These are phyloP conservation scores for Leccinum subatratum DNA, from an alignment of 1,284 basidiomycete species.

Conservation along the genomic window DNA sequence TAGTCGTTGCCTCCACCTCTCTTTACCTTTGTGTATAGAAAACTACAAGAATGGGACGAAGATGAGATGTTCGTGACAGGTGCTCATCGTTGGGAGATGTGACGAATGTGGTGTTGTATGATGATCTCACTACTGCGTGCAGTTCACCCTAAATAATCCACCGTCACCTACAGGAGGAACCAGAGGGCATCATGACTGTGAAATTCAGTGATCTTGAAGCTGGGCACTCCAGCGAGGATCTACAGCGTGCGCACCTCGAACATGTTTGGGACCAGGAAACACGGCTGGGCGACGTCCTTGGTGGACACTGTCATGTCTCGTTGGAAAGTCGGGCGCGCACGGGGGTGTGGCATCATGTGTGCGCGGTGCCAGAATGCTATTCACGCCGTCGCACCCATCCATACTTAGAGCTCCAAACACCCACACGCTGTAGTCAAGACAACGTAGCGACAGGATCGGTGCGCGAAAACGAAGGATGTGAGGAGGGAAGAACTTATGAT, in stretches of 20 bases:
- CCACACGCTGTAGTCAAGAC: too few relatives aligned
- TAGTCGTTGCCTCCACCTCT: not conserved
- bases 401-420: too few relatives aligned
- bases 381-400: too few relatives aligned
- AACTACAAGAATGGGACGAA: conserved; percentile 85
- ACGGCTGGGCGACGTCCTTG: not conserved
- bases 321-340: conserved; percentile 8
- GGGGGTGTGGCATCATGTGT: too few relatives aligned
- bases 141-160: conserved; percentile 1
- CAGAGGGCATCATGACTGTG: conserved; percentile 93
- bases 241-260: conserved; percentile 14
- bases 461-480: too few relatives aligned
- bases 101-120: conserved; percentile 92
- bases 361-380: too few relatives aligned
- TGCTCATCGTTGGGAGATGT: conserved; percentile 87
- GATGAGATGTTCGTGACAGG: conserved; percentile 94
- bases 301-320: conserved; percentile 1
- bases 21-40: conserved; percentile 36
- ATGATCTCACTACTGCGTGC: conserved; percentile 41
- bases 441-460: too few relatives aligned
- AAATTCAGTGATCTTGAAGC: conserved; percentile 77
- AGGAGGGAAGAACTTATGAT: too few relatives aligned
- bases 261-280: conserved; percentile 11
- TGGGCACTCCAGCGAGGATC: conserved; percentile 28
- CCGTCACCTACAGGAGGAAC: conserved; percentile 64